Percentiles rank a stretch among this genome's conserved stretches.
These are phyloP conservation scores for Taxawa tesnikishii DNA, from an alignment of 2,329 filamentous ascomycete species.

Conservation along the genomic window DNA sequence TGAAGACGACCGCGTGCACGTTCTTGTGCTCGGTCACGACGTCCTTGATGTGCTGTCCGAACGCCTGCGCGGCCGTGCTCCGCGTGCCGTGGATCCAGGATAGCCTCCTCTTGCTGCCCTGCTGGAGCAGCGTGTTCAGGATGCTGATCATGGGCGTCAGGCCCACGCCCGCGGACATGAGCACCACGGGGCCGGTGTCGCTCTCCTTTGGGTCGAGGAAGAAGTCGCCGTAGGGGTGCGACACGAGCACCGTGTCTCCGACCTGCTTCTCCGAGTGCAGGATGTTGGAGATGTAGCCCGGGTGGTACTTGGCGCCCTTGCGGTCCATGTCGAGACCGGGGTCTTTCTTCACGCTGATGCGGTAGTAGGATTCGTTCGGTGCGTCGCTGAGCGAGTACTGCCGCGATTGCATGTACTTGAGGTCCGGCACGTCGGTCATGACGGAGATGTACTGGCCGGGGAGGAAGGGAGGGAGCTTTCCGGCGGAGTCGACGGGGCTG, in stretches of 20 bases:
- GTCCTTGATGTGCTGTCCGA: conserved; percentile 36
- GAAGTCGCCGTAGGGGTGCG: conserved; percentile 53
- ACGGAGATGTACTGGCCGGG: conserved; percentile 65
- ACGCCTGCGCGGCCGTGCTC: conserved; percentile 40
- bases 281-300: conserved; percentile 57
- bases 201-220: conserved; percentile 40
- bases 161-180: conserved; percentile 58
- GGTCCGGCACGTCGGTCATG: conserved; percentile 42
- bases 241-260: conserved; percentile 52
- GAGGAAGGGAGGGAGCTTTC: conserved; percentile 47
- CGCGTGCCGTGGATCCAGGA: conserved; percentile 53
- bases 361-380: conserved; percentile 49
- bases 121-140: conserved; percentile 40
- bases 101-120: conserved; percentile 33
- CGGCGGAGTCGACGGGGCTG: conserved; percentile 50
- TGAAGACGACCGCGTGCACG: conserved; percentile 46
- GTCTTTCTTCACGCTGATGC: conserved; percentile 61
- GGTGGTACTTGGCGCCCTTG: conserved; percentile 36
- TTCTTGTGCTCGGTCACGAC: conserved; percentile 32
- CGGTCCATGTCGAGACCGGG: conserved; percentile 36
- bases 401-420: conserved; percentile 52
- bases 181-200: conserved; percentile 42
- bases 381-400: conserved; percentile 64
- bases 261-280: conserved; percentile 49
- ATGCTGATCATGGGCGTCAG: conserved; percentile 56